Base-by-base conservation (phyloP, 495 filamentous ascomycete species). In the Talaromyces proteolyticus region DNA sequence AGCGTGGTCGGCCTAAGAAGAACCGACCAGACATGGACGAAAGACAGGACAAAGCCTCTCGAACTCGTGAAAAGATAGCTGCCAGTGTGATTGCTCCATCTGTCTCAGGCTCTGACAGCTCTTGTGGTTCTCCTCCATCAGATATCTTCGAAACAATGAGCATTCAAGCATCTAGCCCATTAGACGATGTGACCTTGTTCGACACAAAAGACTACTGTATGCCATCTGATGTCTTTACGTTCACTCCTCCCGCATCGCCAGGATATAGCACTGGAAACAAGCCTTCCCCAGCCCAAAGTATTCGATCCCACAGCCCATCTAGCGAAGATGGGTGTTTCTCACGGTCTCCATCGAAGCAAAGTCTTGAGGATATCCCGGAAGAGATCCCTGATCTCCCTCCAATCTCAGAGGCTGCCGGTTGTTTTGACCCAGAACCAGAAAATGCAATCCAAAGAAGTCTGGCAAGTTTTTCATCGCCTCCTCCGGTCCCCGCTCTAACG, bases 1-100 rank as follows among this genome's bases (percentile, higher is more conserved):
- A 85, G 55, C 80, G 84, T 42, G 84, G 84, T 47, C 70, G 84
- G 37, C 84, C 84, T 16, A 84, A 82, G 74, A 82, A 84, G 61
- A 69, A 70, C 42, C 67, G 80, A 29, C 80, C 79, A 8, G 80
- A 81, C 52, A 67, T 84, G 53, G 86, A 89, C 18, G 79, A 85
- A 47, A 77, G 85, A 24, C 72, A 79, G 25, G 78, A 82, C 3
- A 90, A 91, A 61, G 74, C 75, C 39, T 60, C 64, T 29, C 63
- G 68, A 51, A 79, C 76, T 42, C 70, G 74, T 49, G 69, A 75
- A 53, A 68, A 63, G 42, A 65, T 68, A 12, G 63, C 71, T 18
- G 69, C 72, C 44, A 77, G 67, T 49, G 49, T 53, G 34, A 51
- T 59, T 12, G 63, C 67, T 11, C 56, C 66, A 10, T 70, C 70